Conservation (phyloP, 495 filamentous ascomycete genomes). For the Neurospora sp. region DNA sequence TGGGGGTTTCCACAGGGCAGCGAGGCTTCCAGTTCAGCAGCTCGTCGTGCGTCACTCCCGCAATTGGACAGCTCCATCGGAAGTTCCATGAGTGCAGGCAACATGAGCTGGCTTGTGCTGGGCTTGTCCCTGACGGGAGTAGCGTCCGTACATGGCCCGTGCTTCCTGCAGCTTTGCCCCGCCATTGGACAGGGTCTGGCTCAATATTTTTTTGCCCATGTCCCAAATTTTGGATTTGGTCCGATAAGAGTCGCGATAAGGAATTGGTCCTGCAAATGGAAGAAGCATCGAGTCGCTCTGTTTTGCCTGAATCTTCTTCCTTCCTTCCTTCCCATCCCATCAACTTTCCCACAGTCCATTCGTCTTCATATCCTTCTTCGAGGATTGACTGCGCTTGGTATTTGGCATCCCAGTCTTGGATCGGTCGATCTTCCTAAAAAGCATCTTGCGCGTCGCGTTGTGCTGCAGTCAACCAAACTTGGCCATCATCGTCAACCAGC, state of each 20-base stretch:
- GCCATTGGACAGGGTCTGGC: conserved; percentile 14
- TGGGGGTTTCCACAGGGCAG: background rate
- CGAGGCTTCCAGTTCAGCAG: background rate
- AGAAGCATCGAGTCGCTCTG: background rate
- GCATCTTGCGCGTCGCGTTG: background rate
- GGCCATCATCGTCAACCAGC: background rate
- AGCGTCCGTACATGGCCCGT: conserved; percentile 3
- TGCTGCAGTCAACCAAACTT: background rate
- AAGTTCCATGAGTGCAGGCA: background rate
- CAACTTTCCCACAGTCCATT: background rate
- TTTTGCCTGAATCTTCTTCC: background rate
- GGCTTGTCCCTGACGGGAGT: conserved; percentile 3
- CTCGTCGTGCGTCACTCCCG: background rate
- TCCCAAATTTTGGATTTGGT: background rate
- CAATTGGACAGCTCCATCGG: background rate
- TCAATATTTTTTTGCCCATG: conserved; percentile 22
- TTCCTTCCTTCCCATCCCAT: background rate
- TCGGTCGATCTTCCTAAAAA: background rate
- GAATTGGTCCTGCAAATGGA: background rate
- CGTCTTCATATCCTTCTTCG: background rate
- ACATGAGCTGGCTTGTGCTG: background rate
- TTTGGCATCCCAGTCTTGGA: background rate
- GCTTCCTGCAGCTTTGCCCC: conserved; percentile 5
- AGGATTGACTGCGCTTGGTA: background rate
- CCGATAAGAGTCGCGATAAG: background rate